Conservation (phyloP, 2,329 filamentous ascomycete genomes). For the Myriosclerotinia scirpicola region DNA sequence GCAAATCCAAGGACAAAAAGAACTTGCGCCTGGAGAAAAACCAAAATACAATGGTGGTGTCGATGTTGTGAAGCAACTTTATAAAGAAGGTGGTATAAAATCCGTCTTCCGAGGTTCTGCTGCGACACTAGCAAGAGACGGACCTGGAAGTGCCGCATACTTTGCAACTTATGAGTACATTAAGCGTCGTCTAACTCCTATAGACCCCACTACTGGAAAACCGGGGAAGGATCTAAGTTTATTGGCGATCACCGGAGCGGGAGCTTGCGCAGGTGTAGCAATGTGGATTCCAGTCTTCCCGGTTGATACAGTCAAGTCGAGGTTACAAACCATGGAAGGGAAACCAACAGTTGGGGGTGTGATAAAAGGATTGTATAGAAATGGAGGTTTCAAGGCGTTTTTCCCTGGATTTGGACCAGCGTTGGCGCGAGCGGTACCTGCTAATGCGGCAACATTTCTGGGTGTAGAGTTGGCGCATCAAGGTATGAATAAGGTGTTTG, state of each 20-base stretch:
- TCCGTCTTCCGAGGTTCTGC: constrained; percentile 89
- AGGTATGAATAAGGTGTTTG: constrained; percentile 76
- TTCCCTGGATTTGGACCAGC: constrained; percentile 96
- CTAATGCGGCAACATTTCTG: constrained; percentile 93
- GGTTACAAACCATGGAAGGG: constrained; percentile 87
- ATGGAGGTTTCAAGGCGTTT: constrained; percentile 85
- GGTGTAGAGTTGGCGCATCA: constrained; percentile 82
- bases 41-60: constrained; percentile 83
- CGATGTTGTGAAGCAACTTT: constrained; percentile 91
- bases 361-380: constrained; percentile 77
- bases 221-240: constrained; percentile 77
- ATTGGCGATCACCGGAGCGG: constrained; percentile 78
- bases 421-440: constrained; percentile 87
- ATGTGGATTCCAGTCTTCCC: constrained; percentile 99
- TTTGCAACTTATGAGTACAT: constrained; percentile 97
- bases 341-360: constrained; percentile 78
- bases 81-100: constrained; percentile 83
- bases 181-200: constrained; percentile 82
- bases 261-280: constrained; percentile 86
- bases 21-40: constrained; percentile 82
- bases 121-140: constrained; percentile 91
- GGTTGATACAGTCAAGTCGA: constrained; percentile 92
- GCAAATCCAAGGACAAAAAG: constrained; percentile 92
- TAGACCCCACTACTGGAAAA: constrained; percentile 71
- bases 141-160: constrained; percentile 89